These are phyloP conservation scores for Podaxis carcinomalis DNA, from an alignment of 768 basidiomycete genomes.

Conservation along the genomic window DNA sequence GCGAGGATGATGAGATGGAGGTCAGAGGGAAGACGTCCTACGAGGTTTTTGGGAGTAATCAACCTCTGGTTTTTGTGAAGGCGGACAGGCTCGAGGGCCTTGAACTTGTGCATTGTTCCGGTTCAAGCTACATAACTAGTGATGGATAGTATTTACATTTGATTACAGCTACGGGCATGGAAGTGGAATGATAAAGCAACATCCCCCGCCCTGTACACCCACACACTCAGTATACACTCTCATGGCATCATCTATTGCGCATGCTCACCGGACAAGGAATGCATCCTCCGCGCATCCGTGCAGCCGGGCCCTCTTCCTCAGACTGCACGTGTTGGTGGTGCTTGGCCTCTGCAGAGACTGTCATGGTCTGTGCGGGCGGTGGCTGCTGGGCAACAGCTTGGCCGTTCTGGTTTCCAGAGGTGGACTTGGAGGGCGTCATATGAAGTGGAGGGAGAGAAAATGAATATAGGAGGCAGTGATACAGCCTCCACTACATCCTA, in stretches of 20 bases:
- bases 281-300: conserved; percentile 24
- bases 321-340: conserved; percentile 8
- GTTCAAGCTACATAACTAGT: not conserved
- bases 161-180: conserved; percentile 23
- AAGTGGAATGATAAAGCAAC: conserved; percentile 31
- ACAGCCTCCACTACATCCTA: not conserved
- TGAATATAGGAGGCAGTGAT: not conserved
- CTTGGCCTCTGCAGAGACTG: conserved; percentile 5
- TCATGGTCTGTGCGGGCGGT: conserved; percentile 14
- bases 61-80: conserved; percentile 23
- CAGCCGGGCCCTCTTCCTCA: conserved; percentile 13
- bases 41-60: conserved; percentile 26
- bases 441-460: not conserved
- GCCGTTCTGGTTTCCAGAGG: not conserved
- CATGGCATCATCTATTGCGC: not conserved
- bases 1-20: conserved; percentile 72
- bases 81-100: conserved; percentile 74
- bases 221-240: not conserved
- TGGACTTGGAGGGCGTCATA: not conserved
- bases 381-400: conserved; percentile 14
- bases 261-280: conserved; percentile 23
- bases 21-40: conserved; percentile 78
- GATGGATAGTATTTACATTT: not conserved
- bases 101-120: conserved; percentile 73
- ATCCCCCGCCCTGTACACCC: conserved; percentile 25